Base-by-base conservation (phyloP, 257 asterid species). In the Echites panduratus region DNA sequence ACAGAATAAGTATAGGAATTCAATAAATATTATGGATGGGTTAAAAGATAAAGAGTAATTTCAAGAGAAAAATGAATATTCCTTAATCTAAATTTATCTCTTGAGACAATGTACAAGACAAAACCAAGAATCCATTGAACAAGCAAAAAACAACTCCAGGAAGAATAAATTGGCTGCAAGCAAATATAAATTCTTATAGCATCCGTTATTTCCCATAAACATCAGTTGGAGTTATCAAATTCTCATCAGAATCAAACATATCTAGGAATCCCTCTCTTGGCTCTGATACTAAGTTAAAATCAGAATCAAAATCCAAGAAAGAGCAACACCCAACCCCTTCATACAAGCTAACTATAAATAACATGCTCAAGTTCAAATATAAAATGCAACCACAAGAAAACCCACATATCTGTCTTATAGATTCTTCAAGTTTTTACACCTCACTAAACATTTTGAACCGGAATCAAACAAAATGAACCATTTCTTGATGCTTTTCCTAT, bases 401-500 rank as follows among this genome's bases (percentile, higher is more conserved):
- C 29, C 52, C 35, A 48, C 29, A 22, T 14, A 0, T 53, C 40
- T 35, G 32, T 56, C 57, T 17, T 72, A 16, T 13, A 43, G 22
- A 22, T 53, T 68, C 75, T 35, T 69, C 9, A 3, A 9, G 2
- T 66, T 7, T 29, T 14, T 14, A 32, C 7, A 63, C 8, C 41
- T 32, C 45, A 58, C 11, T 3, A 9, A 16, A 35, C 6, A 63
- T 71, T 54, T n/a, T 4, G 2, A 58, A 19, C 47, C 69, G 73
- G 70, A 57, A 26, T 72, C 70, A 66, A 47, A 5, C 14, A 66
- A 59, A 35, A 8, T 17, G 16, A 24, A 32, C 5, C 48, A 66
- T 19, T 62, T 41, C 59, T 19, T 64, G 57, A 29, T 74, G 44
- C 29, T 59, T 49, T 61, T 69, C 66, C 29, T 69, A 29, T 7